Conservation (phyloP, 805 yeast genomes). For the Lipomyces spencermartinsiae region DNA sequence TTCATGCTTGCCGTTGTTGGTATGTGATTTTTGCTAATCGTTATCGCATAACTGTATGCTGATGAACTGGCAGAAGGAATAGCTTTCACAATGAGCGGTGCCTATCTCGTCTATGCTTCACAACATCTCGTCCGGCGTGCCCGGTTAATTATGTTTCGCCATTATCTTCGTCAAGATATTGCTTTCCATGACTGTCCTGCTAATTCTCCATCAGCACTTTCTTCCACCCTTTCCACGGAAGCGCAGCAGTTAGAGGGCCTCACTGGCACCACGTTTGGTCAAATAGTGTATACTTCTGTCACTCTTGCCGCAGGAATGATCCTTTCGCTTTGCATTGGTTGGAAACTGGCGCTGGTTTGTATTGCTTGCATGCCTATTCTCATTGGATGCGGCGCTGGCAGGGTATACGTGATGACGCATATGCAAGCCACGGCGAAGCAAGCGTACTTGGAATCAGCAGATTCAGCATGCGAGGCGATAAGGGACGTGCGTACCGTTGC, state of each 20-base stretch:
- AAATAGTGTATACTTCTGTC: constrained; percentile 42
- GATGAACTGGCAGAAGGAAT: constrained; percentile 19
- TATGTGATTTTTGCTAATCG: constrained; percentile 8
- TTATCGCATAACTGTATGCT: constrained; percentile 9
- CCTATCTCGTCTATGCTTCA: constrained; percentile 26
- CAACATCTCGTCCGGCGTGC: constrained; percentile 39
- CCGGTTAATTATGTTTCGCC: constrained; percentile 37
- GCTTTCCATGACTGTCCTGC: constrained; percentile 42
- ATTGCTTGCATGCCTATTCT: constrained; percentile 47
- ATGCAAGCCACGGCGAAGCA: constrained; percentile 48
- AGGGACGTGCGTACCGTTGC: constrained; percentile 52
- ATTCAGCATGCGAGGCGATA: constrained; percentile 51
- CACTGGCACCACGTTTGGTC: constrained; percentile 43
- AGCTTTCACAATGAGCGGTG: constrained; percentile 21
- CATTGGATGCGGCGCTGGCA: constrained; percentile 50
- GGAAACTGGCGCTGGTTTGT: constrained; percentile 53
- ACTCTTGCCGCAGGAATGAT: constrained; percentile 50
- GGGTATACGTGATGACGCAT: constrained; percentile 45
- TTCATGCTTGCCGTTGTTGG: constrained; percentile 30
- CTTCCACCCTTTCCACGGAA: constrained; percentile 41
- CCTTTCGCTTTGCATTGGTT: constrained; percentile 49
- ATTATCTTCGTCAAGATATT: constrained; percentile 43
- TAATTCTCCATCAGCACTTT: constrained; percentile 41
- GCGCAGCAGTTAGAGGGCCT: constrained; percentile 44
- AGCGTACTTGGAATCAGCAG: constrained; percentile 49